Conservation (phyloP, 768 basidiomycete genomes). For the Serendipita sp. region DNA sequence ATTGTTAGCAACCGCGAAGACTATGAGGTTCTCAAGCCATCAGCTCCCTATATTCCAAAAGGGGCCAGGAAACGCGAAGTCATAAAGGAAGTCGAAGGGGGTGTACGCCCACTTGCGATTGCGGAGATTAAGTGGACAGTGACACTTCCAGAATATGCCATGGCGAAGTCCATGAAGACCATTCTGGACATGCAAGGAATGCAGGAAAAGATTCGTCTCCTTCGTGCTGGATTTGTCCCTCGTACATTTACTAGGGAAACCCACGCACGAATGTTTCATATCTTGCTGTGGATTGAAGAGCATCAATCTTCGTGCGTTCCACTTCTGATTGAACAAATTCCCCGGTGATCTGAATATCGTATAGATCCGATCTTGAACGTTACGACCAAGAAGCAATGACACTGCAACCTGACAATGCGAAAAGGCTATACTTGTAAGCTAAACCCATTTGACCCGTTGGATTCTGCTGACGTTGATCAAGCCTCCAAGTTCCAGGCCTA, state of each 20-base stretch:
- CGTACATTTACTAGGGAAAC: constrained; percentile 22
- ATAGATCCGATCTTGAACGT: constrained; percentile 18
- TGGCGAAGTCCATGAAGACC: neutral
- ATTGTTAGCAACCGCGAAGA: constrained; percentile 33
- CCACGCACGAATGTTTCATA: constrained; percentile 34
- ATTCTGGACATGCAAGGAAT: constrained; percentile 18
- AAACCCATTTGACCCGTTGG: neutral
- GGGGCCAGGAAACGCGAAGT: constrained; percentile 16
- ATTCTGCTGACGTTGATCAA: constrained; percentile 13
- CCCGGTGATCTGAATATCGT: neutral
- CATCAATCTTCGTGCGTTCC: constrained; percentile 27
- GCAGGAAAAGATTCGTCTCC: constrained; percentile 18
- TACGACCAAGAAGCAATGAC: constrained; percentile 20
- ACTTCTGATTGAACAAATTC: neutral
- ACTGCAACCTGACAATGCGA: constrained; percentile 8
- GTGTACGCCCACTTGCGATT: constrained; percentile 11
- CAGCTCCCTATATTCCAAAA: constrained; percentile 32
- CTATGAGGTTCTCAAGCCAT: constrained; percentile 31
- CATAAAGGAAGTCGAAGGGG: constrained; percentile 13
- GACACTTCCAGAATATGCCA: neutral
- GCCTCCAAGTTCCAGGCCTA: constrained; percentile 33
- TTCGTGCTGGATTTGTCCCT: constrained; percentile 24
- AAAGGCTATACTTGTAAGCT: constrained; percentile 13
- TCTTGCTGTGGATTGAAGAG: constrained; percentile 44
- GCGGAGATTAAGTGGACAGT: constrained; percentile 2